Evolutionary conservation across 148 eudicot genomes (phyloP).

Genomic region (Amaranthus hypochondriacus): DNA sequence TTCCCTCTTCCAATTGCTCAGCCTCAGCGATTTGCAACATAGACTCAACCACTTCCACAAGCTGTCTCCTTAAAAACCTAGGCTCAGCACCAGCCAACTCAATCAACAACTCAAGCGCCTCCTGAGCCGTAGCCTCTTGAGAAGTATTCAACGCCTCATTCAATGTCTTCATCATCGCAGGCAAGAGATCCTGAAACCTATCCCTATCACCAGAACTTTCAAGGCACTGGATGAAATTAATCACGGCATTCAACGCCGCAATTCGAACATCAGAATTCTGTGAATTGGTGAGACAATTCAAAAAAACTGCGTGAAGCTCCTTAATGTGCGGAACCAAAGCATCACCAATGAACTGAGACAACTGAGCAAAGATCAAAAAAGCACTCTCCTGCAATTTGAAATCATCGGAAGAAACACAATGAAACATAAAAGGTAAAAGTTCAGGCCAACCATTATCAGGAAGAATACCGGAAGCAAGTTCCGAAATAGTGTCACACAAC

Average conservation of each 20-base stretch:
- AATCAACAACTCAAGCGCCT: slow-evolving; percentile 75
- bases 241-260: slow-evolving; percentile 69
- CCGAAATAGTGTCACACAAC: slow-evolving; percentile 75
- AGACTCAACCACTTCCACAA: slow-evolving; percentile 74
- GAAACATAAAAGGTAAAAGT: slow-evolving; percentile 71
- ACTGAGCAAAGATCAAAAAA: slow-evolving; percentile 66
- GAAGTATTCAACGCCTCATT: slow-evolving; percentile 65
- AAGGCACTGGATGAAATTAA: slow-evolving; percentile 79
- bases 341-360: slow-evolving; percentile 75
- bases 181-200: slow-evolving; percentile 76
- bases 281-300: slow-evolving; percentile 41
- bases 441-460: slow-evolving; percentile 79
- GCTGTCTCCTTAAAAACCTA: slow-evolving; percentile 73
- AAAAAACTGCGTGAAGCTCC: slow-evolving; percentile 61
- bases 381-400: slow-evolving; percentile 60
- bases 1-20: slow-evolving; percentile 71
- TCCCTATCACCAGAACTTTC: slow-evolving; percentile 60
- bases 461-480: slow-evolving; percentile 66
- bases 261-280: slow-evolving; percentile 55
- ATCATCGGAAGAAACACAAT: slow-evolving; percentile 57
- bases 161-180: slow-evolving; percentile 82
- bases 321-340: slow-evolving; percentile 47
- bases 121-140: slow-evolving; percentile 84
- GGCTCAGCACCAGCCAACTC: slow-evolving; percentile 90
- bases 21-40: slow-evolving; percentile 94